Evolutionary conservation across 768 basidiomycete species (phyloP).

Genomic region (Suillus spraguei): DNA sequence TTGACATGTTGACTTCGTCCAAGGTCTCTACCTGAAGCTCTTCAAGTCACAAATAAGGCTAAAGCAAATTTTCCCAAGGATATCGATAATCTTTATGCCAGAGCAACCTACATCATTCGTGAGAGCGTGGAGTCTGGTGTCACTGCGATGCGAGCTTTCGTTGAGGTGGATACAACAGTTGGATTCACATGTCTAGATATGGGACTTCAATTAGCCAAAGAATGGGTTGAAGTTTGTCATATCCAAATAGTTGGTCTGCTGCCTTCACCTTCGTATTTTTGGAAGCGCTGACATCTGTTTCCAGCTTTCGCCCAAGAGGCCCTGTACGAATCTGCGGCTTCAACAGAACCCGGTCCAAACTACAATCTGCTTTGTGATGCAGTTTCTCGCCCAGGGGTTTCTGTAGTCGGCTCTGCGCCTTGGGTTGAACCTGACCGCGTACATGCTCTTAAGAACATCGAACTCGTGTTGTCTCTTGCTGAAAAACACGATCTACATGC

Average conservation of each 20-base stretch:
- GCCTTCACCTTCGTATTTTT: background rate
- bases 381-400: slow-evolving; percentile 40
- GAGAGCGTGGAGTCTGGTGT: slow-evolving; percentile 65
- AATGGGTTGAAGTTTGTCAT: slow-evolving; percentile 49
- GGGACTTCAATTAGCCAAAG: slow-evolving; percentile 48
- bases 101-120: slow-evolving; percentile 55
- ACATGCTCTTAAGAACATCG: slow-evolving; percentile 55
- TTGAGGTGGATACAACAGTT: slow-evolving; percentile 63
- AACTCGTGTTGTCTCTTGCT: slow-evolving; percentile 52
- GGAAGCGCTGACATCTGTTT: background rate
- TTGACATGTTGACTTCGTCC: too few species aligned
- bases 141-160: slow-evolving; percentile 67
- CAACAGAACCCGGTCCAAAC: slow-evolving; percentile 45
- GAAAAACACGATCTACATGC: slow-evolving; percentile 39
- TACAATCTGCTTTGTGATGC: slow-evolving; percentile 47
- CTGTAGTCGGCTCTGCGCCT: slow-evolving; percentile 63
- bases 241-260: slow-evolving; percentile 58
- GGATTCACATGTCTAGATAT: slow-evolving; percentile 54
- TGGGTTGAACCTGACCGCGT: slow-evolving; percentile 57
- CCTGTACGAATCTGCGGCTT: slow-evolving; percentile 42
- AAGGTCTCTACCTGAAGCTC: slow-evolving; percentile 60
- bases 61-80: slow-evolving; percentile 51
- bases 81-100: slow-evolving; percentile 47
- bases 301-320: slow-evolving; percentile 66
- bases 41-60: slow-evolving; percentile 50